These are phyloP conservation scores for Globisporangium polare DNA, from an alignment of 352 stramenopile genomes.

Conservation along the genomic window DNA sequence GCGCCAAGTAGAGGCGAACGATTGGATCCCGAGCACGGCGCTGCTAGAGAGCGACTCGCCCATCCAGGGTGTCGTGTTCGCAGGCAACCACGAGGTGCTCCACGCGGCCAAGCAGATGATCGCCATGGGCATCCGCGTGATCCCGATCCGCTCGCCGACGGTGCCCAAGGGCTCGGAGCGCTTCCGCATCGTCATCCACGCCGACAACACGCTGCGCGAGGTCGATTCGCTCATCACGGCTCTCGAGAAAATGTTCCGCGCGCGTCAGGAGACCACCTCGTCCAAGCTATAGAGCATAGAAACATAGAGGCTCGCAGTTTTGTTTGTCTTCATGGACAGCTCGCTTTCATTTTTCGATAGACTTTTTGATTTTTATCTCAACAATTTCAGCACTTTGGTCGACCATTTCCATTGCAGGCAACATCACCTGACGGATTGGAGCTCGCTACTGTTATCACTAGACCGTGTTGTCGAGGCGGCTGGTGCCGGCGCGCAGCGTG, in stretches of 20 bases:
- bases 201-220: constrained; percentile 90
- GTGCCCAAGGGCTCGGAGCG: constrained; percentile 93
- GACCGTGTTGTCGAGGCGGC: constrained; percentile 66
- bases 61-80: constrained; percentile 94
- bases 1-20: constrained; percentile 26
- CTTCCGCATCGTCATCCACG: constrained; percentile 95
- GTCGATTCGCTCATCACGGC: constrained; percentile 66
- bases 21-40: constrained; percentile 37
- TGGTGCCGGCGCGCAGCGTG: constrained; percentile 55
- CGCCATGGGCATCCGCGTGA: constrained; percentile 82
- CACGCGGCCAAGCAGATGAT: constrained; percentile 66
- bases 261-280: background rate
- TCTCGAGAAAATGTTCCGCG: constrained; percentile 42
- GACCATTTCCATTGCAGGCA: background rate
- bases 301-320: background rate
- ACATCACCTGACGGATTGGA: background rate
- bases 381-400: background rate
- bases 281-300: constrained; percentile 31
- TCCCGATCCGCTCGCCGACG: constrained; percentile 94
- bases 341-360: background rate
- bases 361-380: background rate
- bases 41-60: constrained; percentile 75
- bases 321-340: background rate
- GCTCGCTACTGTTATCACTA: constrained; percentile 18
- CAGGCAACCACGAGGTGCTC: constrained; percentile 88